Percentiles rank a stretch among this genome's conserved stretches.
Conservation (phyloP, 345 rosid genomes). For the Boechera retrofracta region DNA sequence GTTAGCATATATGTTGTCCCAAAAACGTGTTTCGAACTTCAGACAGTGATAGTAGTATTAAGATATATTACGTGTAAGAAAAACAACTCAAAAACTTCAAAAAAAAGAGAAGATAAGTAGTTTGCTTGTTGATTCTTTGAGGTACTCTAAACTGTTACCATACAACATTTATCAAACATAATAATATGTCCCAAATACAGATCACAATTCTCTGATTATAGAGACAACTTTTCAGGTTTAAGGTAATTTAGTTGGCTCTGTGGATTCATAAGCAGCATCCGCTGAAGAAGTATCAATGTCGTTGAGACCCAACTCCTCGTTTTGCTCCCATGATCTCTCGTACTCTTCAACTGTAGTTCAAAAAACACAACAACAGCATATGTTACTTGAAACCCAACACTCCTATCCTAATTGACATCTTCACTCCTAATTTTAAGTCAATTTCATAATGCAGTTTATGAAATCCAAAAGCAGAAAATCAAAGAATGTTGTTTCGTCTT, state of each 20-base stretch:
- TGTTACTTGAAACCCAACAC: neutral
- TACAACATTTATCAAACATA: neutral
- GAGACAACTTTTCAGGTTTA: neutral
- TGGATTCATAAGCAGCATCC: conserved; percentile 69
- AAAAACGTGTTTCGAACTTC: no score
- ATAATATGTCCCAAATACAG: neutral
- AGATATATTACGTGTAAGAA: neutral
- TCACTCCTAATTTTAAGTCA: neutral
- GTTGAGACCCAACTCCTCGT: conserved; percentile 89
- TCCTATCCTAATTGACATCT: neutral
- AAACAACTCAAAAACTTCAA: neutral
- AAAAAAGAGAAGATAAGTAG: neutral
- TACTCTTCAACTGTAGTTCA: conserved; percentile 71
- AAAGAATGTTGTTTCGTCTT: neutral
- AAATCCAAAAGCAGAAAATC: neutral
- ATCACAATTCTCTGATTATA: neutral
- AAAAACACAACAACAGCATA: neutral
- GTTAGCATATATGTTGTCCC: no score
- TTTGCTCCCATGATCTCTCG: conserved; percentile 92
- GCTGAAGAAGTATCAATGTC: conserved; percentile 89
- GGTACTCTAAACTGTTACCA: neutral
- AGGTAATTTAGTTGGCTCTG: conserved; percentile 31
- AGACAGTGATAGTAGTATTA: no score
- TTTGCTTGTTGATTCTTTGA: neutral
- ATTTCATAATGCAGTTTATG: neutral